Conservation (phyloP, 2,329 filamentous ascomycete species). For the Alternaria gaisen region DNA sequence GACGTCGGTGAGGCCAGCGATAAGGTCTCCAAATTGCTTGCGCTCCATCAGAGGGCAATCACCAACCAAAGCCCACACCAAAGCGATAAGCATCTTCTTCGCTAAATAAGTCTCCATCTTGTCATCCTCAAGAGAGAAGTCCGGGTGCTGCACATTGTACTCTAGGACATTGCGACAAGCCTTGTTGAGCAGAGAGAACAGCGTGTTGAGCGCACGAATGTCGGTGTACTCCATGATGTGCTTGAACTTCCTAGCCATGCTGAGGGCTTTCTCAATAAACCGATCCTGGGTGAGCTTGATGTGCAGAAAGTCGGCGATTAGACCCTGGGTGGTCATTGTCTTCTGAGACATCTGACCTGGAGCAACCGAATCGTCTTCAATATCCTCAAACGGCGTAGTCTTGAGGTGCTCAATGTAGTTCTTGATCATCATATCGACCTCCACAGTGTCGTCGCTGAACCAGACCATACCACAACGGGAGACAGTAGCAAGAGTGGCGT, state of each 20-base stretch:
- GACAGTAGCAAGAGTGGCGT: conserved; percentile 97
- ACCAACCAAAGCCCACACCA: conserved; percentile 95
- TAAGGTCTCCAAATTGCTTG: conserved; percentile 85
- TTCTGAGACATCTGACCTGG: conserved; percentile 63
- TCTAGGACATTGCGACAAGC: conserved; percentile 90
- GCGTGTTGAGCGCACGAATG: conserved; percentile 86
- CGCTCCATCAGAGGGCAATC: conserved; percentile 90
- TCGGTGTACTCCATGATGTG: conserved; percentile 99
- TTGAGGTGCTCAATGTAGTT: conserved; percentile 89
- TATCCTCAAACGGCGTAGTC: conserved; percentile 86
- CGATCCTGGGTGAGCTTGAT: conserved; percentile 79
- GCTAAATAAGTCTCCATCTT: conserved; percentile 89
- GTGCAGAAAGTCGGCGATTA: conserved; percentile 81
- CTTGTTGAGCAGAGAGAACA: conserved; percentile 97
- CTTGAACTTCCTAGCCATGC: conserved; percentile 78
- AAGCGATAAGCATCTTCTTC: conserved; percentile 90
- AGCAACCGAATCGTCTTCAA: conserved; percentile 88
- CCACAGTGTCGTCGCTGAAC: conserved; percentile 99
- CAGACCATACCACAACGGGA: conserved; percentile 99
- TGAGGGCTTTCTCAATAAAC: conserved; percentile 80
- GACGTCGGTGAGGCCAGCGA: conserved; percentile 83
- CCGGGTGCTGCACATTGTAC: conserved; percentile 92
- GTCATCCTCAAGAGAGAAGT: conserved; percentile 90
- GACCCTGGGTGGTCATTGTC: conserved; percentile 78
- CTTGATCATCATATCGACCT: conserved; percentile 87